Conservation (phyloP, 495 filamentous ascomycete genomes). For the Podospora didyma region DNA sequence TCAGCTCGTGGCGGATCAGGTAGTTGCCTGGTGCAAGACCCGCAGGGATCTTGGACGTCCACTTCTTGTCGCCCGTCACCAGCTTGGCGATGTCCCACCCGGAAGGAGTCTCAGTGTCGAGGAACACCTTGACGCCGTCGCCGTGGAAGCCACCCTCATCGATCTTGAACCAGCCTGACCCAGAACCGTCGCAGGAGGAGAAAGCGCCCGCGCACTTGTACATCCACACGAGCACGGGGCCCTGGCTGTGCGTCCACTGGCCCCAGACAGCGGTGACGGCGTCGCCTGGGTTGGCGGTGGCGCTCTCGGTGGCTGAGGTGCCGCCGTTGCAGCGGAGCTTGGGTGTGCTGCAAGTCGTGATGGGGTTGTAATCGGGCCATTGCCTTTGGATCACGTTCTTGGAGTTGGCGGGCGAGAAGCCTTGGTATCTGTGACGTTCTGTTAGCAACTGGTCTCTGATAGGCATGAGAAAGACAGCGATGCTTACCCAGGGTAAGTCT, state of each 20-base stretch:
- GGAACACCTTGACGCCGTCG: constrained; percentile 26
- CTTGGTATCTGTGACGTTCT: constrained; percentile 41
- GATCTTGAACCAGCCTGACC: constrained; percentile 57
- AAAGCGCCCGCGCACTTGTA: constrained; percentile 48
- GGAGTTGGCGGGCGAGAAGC: constrained; percentile 41
- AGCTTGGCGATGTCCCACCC: constrained; percentile 34
- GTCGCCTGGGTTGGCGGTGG: constrained; percentile 41
- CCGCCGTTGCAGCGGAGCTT: constrained; percentile 57
- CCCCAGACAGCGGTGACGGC: constrained; percentile 48
- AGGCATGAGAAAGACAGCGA: neutral
- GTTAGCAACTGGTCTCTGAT: neutral
- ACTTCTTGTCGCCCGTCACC: constrained; percentile 45
- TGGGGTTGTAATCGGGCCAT: constrained; percentile 54
- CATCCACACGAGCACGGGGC: constrained; percentile 54
- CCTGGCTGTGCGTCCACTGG: constrained; percentile 56
- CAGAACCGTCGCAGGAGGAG: constrained; percentile 41
- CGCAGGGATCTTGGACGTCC: constrained; percentile 49
- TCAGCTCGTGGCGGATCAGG: constrained; percentile 56
- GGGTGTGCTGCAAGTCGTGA: constrained; percentile 32
- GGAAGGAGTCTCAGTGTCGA: constrained; percentile 24
- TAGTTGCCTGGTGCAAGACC: constrained; percentile 53
- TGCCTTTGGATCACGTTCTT: constrained; percentile 52
- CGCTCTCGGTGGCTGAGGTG: constrained; percentile 39
- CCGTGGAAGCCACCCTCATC: constrained; percentile 50
- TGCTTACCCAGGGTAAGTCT: constrained; percentile 44